Evolutionary conservation across 257 asterid genomes (phyloP), one percentile per base, ranked within the genome.

Genomic region (Avicennia marina): DNA sequence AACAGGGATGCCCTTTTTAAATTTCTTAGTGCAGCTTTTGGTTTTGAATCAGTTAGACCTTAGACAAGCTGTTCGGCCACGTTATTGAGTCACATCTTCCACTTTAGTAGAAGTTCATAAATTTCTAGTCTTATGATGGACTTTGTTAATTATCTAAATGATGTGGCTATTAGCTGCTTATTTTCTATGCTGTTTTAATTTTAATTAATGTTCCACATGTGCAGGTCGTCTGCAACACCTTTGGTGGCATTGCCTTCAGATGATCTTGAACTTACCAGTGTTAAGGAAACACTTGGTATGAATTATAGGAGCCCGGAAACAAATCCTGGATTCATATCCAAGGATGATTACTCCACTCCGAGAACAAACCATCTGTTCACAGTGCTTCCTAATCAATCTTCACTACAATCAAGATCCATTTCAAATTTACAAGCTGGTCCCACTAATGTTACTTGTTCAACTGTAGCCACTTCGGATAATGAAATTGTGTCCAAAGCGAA

Each of bases 211-310:
- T 46, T 58, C 24, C 41, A 27, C 56, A 20, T 24, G 2, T 74
- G 81, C 87, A 84, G 98, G 81, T 78, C 66, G 39, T 69, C 80
- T 52, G 63, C 65, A 41, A 67, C 76, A 60, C 67, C 73, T 27
- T 42, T 46, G 52, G 75, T 49, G 53, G 60, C 66, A 38, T 36
- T 58, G 10, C 69, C 69, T 21, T 55, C 73, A 18, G 70, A 60
- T 64, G 89, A 86, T 70, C 59, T 74, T 16, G 84, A 80, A 43
- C 73, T 84, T 58, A 75, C 82, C 25, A 27, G 80, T 55, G 87
- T 85, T 50, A 74, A 70, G 63, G 95, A 86, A 77, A 85, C 95
- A 6, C 95, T 94, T 3, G 67, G 50, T 48, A 12, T 63, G 38
- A 25, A 66, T 66, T 67, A 62, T 52, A 60, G 58, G 51, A 51